Evolutionary conservation across 352 stramenopile species (phyloP), one percentile per base, ranked within the genome.

Genomic region (Peronosclerospora sorghi): DNA sequence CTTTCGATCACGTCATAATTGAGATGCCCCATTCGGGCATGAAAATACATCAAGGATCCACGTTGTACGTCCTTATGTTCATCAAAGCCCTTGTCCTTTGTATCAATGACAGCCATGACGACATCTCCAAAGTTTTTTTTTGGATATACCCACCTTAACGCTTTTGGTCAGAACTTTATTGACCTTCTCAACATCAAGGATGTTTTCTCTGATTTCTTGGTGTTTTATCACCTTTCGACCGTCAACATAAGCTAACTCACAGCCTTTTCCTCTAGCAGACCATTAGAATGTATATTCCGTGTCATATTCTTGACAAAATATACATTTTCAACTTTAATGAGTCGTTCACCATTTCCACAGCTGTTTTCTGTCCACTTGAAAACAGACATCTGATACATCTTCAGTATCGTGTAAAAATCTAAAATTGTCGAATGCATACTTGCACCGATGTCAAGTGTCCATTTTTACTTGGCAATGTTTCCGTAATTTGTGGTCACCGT

Each of bases 371-470:
- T n/a, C 28, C 28, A 34, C 15, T n/a, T 13, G 13, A 34, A 34
- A n/a, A 9, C 13, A 15, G 15, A 15, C 28, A 34, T n/a, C 28
- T 12, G 13, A 9, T 15, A n/a, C 9, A 15, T 15, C 9, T n/a
- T 15, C 28, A n/a, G 9, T 3, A 2, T 34, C 9, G 28, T 3
- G 13, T n/a, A 34, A 38, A 6, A 4, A 38, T 7, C 41, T 14
- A 9, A 36, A 32, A 35, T 53, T 8, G 42, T 23, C 10, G 46
- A 15, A n/a, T 52, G 45, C 4, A 28, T 19, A 28, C 36, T 46
- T 2, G 37, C 37, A 5, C 36, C 45, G 23, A 28, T 46, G 30
- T 36, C 45, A 2, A 53, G 28, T 10, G 45, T 46, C 36, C 30
- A 41, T 8, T 17, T 27, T 18, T 23, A 12, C 2, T n/a, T 18